Base-by-base conservation (phyloP, 2,329 filamentous ascomycete species). In the Cryoendolithus antarcticus region DNA sequence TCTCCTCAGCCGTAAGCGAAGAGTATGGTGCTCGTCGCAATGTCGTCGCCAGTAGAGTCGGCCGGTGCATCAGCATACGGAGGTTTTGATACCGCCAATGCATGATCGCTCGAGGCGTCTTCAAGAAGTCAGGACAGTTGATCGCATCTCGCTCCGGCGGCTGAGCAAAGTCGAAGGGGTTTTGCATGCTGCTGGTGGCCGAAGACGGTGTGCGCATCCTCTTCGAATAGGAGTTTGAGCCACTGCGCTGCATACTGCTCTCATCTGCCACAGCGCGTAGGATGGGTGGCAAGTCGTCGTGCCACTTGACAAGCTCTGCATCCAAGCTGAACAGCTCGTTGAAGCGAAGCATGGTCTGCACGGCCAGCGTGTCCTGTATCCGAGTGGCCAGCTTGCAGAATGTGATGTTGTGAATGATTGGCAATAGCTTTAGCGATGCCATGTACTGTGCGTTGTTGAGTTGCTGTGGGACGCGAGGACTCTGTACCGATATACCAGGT, bases 61-160 rank as follows among this genome's bases (percentile, higher is more conserved):
- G 82, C 2, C 83, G 71, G 57, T 86, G 79, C 13, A 88, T 72
- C 1, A 88, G 70, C 61, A 86, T 80, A 34, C 82, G 77, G 34
- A 86, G 70, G 50, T 85, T 86, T 54, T 83, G 77, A 55, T 83
- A 88, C 9, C 82, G 73, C 83, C 82, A 88, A 57, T 83, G 82
- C 78, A 86, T 85, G 49, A 86, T 73, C 46, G 76, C 76, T 37
- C 82, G 72, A 1, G 79, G 75, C 35, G 80, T 79, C 46, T 75
- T 76, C 11, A 86, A 70, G 2, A 79, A 75, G 48, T 83, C 78
- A 0, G 80, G 76, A 53, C 79, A 83, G 11, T 42, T 45, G 9
- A 35, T 13, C 12, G 42, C 39, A 32, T 52, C 50, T 7, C 78
- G 74, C 40, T 85, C 77, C 65, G 47, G 49, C 72, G 12, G 75